Conservation (phyloP, 192 early-diverging fungal species). For the Funneliformis mosseae region DNA sequence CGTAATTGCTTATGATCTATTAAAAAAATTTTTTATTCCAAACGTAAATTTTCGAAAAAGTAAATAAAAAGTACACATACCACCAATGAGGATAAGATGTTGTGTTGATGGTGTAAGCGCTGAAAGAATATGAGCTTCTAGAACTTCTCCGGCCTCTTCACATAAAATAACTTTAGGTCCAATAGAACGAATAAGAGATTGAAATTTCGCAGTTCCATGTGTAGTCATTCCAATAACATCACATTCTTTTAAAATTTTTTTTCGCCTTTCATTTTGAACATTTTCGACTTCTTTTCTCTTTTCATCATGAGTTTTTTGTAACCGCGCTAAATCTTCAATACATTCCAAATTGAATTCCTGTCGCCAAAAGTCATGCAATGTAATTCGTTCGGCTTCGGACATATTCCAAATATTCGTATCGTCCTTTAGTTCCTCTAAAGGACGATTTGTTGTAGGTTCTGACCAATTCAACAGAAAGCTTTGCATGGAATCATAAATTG, state of each 20-base stretch:
- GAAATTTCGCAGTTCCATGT: slow-evolving; percentile 57
- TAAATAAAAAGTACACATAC: slow-evolving; percentile 3
- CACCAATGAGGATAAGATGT: slow-evolving; percentile 60
- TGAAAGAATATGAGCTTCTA: slow-evolving; percentile 58
- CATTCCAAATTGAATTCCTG: slow-evolving; percentile 32
- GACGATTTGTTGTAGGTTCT: slow-evolving; percentile 30
- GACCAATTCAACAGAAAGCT: not conserved
- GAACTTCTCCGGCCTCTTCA: slow-evolving; percentile 62
- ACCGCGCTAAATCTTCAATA: slow-evolving; percentile 27
- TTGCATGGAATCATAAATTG: not conserved
- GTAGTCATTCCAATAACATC: slow-evolving; percentile 64
- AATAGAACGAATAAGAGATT: slow-evolving; percentile 17
- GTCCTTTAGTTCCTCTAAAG: slow-evolving; percentile 37
- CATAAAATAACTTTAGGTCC: slow-evolving; percentile 56
- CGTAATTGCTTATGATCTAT: not conserved
- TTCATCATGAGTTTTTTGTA: slow-evolving; percentile 12
- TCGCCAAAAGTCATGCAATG: slow-evolving; percentile 46
- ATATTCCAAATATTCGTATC: slow-evolving; percentile 54
- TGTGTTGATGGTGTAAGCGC: slow-evolving; percentile 50
- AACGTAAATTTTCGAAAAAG: not conserved
- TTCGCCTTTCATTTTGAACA: slow-evolving; percentile 41
- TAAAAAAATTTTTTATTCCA: not conserved
- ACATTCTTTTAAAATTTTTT: slow-evolving; percentile 35
- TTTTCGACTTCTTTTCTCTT: slow-evolving; percentile 34
- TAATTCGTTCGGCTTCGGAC: slow-evolving; percentile 45